Percentiles rank a stretch among this genome's conserved stretches.
Evolutionary conservation across 306 rosid genomes (phyloP).

Genomic region (Vigna hirtella): DNA sequence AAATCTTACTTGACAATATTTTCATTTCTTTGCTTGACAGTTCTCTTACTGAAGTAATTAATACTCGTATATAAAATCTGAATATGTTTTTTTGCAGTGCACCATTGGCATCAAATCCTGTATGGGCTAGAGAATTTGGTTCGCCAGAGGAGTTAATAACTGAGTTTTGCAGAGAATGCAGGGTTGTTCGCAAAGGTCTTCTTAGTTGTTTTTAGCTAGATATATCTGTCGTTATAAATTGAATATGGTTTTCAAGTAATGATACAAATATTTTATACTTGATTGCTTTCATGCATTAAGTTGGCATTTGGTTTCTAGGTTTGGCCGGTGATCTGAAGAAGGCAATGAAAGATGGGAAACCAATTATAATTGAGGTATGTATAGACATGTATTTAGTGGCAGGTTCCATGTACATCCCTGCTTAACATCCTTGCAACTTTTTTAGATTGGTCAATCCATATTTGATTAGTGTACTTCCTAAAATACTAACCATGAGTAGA

Average conservation of each 20-base stretch:
- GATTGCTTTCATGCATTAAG: slow-evolving; percentile 6
- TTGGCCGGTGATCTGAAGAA: slow-evolving; percentile 98
- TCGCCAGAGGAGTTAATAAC: slow-evolving; percentile 90
- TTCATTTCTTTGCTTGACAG: background rate
- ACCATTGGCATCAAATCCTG: slow-evolving; percentile 85
- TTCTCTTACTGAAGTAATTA: slow-evolving; percentile 7
- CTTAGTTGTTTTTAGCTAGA: slow-evolving; percentile 32
- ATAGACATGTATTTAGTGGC: slow-evolving; percentile 11
- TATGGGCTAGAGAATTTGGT: slow-evolving; percentile 89
- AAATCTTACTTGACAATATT: slow-evolving; percentile 15
- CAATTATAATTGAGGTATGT: slow-evolving; percentile 90
- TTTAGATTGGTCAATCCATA: background rate
- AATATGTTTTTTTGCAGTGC: slow-evolving; percentile 63
- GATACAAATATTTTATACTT: slow-evolving; percentile 9
- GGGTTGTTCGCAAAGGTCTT: slow-evolving; percentile 93
- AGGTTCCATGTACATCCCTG: slow-evolving; percentile 1
- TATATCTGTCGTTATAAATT: slow-evolving; percentile 27
- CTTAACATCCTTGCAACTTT: background rate
- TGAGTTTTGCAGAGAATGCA: slow-evolving; percentile 97
- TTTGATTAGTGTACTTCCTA: slow-evolving; percentile 15
- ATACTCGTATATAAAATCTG: slow-evolving; percentile 18
- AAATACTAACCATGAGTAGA: slow-evolving; percentile 1
- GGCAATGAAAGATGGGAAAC: slow-evolving; percentile 99
- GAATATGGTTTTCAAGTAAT: background rate
- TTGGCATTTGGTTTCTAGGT: slow-evolving; percentile 62